These are phyloP conservation scores for Apiospora kogelbergensis DNA, from an alignment of 2,329 filamentous ascomycete genomes.

Conservation along the genomic window DNA sequence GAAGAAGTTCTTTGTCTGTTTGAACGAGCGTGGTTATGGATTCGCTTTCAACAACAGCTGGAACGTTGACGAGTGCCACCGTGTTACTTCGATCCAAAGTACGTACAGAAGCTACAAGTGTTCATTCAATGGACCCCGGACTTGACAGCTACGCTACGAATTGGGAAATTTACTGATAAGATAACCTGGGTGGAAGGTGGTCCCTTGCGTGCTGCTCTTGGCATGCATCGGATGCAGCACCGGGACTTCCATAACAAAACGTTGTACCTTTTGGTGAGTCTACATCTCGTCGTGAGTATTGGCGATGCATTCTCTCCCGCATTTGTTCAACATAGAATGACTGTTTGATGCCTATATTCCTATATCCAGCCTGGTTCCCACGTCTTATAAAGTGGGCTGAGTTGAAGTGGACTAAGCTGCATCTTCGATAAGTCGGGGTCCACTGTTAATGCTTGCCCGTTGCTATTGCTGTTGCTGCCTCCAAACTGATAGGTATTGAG, in stretches of 20 bases:
- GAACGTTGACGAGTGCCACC: slow-evolving; percentile 6
- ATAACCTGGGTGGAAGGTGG: not conserved
- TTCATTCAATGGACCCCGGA: not conserved
- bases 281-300: too few species aligned
- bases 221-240: too few species aligned
- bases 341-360: too few species aligned
- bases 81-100: not conserved
- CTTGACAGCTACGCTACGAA: not conserved
- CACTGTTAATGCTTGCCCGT: not conserved
- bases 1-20: not conserved
- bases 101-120: slow-evolving; percentile 3
- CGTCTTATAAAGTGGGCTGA: too few species aligned
- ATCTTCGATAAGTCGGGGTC: not conserved
- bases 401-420: not conserved
- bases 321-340: too few species aligned
- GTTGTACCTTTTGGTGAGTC: too few species aligned
- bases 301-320: too few species aligned
- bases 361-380: too few species aligned
- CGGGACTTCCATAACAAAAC: too few species aligned
- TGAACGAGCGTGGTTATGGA: not conserved
- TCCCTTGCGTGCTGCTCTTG: not conserved
- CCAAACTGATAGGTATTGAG: not conserved
- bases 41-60: not conserved
- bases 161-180: slow-evolving; percentile 5
- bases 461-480: not conserved